These are phyloP conservation scores for Fomitiporia mediterranea DNA, from an alignment of 1,284 basidiomycete genomes.

Conservation along the genomic window DNA sequence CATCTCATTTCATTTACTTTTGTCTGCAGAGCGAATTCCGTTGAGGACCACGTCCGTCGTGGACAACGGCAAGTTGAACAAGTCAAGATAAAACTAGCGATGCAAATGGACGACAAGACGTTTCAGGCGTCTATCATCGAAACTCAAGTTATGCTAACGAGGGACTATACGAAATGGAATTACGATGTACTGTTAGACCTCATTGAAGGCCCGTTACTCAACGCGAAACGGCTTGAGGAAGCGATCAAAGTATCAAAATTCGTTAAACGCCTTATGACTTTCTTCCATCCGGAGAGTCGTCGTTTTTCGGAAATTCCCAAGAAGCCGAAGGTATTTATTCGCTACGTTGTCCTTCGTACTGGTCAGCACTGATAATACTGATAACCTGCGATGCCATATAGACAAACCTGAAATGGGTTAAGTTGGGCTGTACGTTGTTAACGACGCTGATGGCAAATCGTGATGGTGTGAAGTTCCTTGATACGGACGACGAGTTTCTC, in stretches of 20 bases:
- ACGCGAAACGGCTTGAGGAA: constrained; percentile 93
- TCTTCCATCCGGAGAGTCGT: constrained; percentile 78
- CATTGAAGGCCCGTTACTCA: constrained; percentile 88
- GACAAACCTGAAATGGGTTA: constrained; percentile 81
- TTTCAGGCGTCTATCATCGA: constrained; percentile 83
- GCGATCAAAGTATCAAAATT: constrained; percentile 89
- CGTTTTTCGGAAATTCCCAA: constrained; percentile 78
- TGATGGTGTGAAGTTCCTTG: constrained; percentile 82
- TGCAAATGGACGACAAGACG: constrained; percentile 90
- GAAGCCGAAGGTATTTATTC: constrained; percentile 54
- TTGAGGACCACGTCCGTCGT: constrained; percentile 81
- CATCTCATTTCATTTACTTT: constrained; percentile 4
- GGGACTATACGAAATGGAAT: constrained; percentile 92
- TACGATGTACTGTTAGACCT: constrained; percentile 86
- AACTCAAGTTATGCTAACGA: constrained; percentile 83
- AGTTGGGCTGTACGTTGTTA: constrained; percentile 76
- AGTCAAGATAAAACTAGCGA: constrained; percentile 79
- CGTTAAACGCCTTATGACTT: constrained; percentile 81
- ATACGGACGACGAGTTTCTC: constrained; percentile 82
- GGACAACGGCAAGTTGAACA: constrained; percentile 92
- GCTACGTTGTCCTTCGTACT: background rate
- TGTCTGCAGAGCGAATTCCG: constrained; percentile 67
- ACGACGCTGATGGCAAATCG: constrained; percentile 78
- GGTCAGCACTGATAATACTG: too few relatives aligned
- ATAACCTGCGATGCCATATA: constrained; percentile 31